Evolutionary conservation across 108 stramenopile genomes (phyloP), one percentile per base, ranked within the genome.

Genomic region (Fragilariopsis cylindrus): DNA sequence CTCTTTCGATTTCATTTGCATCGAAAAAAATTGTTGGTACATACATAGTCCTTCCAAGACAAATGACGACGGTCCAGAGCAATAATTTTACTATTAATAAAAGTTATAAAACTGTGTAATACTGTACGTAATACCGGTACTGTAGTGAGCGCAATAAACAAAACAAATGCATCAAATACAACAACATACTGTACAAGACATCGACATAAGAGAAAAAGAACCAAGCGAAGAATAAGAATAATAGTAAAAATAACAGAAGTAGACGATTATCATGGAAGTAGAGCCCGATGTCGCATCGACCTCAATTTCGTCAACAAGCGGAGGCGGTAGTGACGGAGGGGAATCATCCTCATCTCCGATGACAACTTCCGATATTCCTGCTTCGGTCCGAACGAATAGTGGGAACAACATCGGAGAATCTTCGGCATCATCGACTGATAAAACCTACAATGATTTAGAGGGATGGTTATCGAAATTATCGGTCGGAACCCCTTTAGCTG

Each of bases 381-480:
- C 52, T 12, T 57, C 73, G 55, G 65, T 67, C 39, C 66, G 60
- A 45, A 46, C 57, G 16, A 21, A 45, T 16, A 42, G 40, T 43
- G 16, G 57, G 4, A 45, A 18, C 73, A 30, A 55, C 54, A 6
- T 57, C 21, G 43, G 46, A 11, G 44, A 52, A 70, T 60, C 74
- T 5, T 50, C 67, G 67, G 49, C 79, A 41, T 68, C 60, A 43
- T 56, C 74, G 0, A 54, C 80, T 12, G 80, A 82, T 71, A 82
- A 71, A 71, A 70, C 81, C 15, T 86, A 81, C 56, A 50, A 73
- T 19, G 93, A 94, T 75, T 76, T 94, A 53, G 96, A 97, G 66
- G 90, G 76, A 13, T 97, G 93, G 84, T 79, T 97, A 56, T 79
- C 88, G 60, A 93, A 95, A 70, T 76, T 97, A 65, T 85, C 85